Conservation (phyloP, 148 eudicot genomes). For the Chenopodium suecicum region DNA sequence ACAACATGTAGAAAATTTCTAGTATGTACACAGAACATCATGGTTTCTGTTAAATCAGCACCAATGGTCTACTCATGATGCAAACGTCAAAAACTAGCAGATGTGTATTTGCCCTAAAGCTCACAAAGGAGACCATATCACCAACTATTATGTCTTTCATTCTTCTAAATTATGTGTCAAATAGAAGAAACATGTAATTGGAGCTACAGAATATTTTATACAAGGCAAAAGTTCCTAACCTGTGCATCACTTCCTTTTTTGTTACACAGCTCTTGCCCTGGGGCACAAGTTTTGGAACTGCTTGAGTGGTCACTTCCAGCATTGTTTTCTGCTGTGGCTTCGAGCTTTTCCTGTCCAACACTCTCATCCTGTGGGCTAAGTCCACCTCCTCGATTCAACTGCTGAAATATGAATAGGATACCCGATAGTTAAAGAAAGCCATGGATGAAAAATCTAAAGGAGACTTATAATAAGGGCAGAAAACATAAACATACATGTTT, state of each 20-base stretch:
- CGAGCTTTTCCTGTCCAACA: slow-evolving; percentile 48
- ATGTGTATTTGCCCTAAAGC: not conserved
- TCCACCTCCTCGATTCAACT: slow-evolving; percentile 42
- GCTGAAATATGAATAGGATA: slow-evolving; percentile 2
- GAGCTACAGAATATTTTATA: not conserved
- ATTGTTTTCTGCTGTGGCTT: slow-evolving; percentile 90
- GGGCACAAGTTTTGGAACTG: slow-evolving; percentile 56
- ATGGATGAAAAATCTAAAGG: not conserved
- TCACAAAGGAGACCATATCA: not conserved
- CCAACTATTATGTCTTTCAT: not conserved
- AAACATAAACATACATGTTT: slow-evolving; percentile 60
- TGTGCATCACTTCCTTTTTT: slow-evolving; percentile 95
- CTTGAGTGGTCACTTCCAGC: slow-evolving; percentile 71
- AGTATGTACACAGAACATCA: not conserved
- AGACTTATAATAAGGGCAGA: not conserved
- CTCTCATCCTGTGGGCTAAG: slow-evolving; percentile 52
- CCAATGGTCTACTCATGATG: not conserved
- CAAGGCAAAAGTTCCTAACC: slow-evolving; percentile 41
- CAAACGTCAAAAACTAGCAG: not conserved
- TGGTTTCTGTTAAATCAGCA: not conserved
- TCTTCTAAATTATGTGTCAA: not conserved
- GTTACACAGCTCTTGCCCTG: slow-evolving; percentile 50
- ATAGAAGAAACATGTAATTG: not conserved
- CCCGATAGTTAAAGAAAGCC: not conserved
- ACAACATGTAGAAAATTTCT: not conserved